Conservation (phyloP, 1,139 yeast genomes). For the Protomyces gravidus region DNA sequence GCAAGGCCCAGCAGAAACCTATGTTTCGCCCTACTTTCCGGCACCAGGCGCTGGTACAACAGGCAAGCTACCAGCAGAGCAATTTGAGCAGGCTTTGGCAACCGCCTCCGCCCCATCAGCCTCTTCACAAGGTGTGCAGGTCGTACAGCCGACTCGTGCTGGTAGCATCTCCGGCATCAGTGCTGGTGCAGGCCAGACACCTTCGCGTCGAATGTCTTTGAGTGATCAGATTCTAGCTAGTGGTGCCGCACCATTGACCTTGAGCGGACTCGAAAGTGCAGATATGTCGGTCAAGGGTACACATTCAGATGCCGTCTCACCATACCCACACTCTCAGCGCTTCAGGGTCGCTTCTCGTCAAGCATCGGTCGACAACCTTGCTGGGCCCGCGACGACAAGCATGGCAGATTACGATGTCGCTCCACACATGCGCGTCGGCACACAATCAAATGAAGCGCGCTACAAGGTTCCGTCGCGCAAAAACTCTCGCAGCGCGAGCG, state of each 20-base stretch:
- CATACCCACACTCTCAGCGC: conserved; percentile 19
- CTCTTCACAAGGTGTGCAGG: neutral
- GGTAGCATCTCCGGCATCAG: conserved; percentile 4
- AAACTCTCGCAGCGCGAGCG: conserved; percentile 13
- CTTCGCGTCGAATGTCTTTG: conserved; percentile 18
- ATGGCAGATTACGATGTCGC: conserved; percentile 22
- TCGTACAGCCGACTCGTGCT: conserved; percentile 7
- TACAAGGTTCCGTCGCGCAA: conserved; percentile 22
- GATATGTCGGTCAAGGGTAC: conserved; percentile 8
- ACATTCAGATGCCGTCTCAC: conserved; percentile 14
- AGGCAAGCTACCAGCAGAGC: conserved; percentile 13
- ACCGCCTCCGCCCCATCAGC: neutral
- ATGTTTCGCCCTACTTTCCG: conserved; percentile 24
- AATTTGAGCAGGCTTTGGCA: neutral
- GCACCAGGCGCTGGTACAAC: conserved; percentile 28
- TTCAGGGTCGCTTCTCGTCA: conserved; percentile 24
- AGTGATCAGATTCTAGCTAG: conserved; percentile 12
- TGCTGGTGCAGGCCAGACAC: conserved; percentile 12
- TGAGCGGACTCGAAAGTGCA: conserved; percentile 13
- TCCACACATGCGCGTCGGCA: conserved; percentile 24
- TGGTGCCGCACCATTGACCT: neutral
- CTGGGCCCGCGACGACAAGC: neutral
- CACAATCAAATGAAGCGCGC: conserved; percentile 21
- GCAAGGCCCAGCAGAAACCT: neutral
- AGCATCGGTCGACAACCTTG: conserved; percentile 4